Base-by-base conservation (phyloP, 768 basidiomycete genomes). In the Podaxis rugospora region DNA sequence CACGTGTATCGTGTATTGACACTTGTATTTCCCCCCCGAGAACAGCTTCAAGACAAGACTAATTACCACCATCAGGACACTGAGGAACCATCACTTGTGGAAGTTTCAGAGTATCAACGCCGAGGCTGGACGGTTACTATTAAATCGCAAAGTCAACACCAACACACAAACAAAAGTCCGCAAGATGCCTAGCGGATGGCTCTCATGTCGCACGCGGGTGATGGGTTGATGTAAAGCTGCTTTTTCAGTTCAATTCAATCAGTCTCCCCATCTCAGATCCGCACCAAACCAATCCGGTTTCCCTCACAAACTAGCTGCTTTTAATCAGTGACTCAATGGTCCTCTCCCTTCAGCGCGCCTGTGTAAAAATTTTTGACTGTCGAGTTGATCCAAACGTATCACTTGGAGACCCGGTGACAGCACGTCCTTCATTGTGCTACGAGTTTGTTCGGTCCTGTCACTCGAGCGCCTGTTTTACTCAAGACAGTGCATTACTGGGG, bases 41-140 rank as follows among this genome's bases (percentile, higher is more conserved):
- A 36, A 50, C 14, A 51, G 37, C 37, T 39, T 59, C 49, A 51
- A 32, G 36, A 25, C 36, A 51, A 23, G 23, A 23, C 23, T 23
- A 23, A 51, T 51, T n/a, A 18, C 21, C 28, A 44, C 47, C 47
- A 13, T 11, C 47, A 16, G 23, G 25, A 39, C 14, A 37, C 16
- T 51, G 59, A 61, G 59, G 59, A 39, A 61, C 59, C 35, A 61
- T 61, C 59, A 61, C 7, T 27, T 10, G 40, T 35, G 11, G 51
- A 47, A 36, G 42, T 23, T 16, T 51, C 57, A 23, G 49, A 50
- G 50, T 56, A 25, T 40, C 57, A 39, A 59, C 25, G 40, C 36
- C 16, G 57, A 59, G 5, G 28, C 36, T 4, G 57, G 57, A 51
- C 10, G 36, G 27, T 44, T 23, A 21, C 4, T 32, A 51, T 50